These are phyloP conservation scores for Fusarium verrucosum DNA, from an alignment of 2,329 filamentous ascomycete genomes.

Conservation along the genomic window DNA sequence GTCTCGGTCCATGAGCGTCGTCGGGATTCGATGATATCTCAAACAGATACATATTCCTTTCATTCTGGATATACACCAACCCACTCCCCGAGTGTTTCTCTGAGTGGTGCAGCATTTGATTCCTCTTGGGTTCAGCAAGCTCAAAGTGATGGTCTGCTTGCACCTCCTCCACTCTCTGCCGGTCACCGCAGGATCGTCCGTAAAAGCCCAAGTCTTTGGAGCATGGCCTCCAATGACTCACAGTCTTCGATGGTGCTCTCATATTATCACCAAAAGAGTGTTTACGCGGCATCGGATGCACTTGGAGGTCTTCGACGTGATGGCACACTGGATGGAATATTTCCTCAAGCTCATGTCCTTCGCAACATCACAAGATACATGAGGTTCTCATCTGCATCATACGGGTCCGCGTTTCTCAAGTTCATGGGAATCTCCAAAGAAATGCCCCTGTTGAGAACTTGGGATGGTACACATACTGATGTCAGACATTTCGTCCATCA, in stretches of 20 bases:
- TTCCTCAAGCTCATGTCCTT: slow-evolving; percentile 67
- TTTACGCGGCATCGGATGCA: slow-evolving; percentile 59
- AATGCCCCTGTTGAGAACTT: slow-evolving; percentile 53
- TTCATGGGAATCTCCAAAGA: slow-evolving; percentile 69
- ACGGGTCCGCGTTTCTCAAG: slow-evolving; percentile 70
- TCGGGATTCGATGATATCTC: slow-evolving; percentile 64
- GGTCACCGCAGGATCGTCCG: slow-evolving; percentile 42
- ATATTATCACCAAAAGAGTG: slow-evolving; percentile 58
- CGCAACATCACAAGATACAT: slow-evolving; percentile 72
- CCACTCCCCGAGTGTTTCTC: slow-evolving; percentile 53
- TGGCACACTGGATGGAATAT: slow-evolving; percentile 66
- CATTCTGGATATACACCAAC: slow-evolving; percentile 57
- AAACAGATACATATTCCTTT: slow-evolving; percentile 65
- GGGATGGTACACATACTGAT: slow-evolving; percentile 65
- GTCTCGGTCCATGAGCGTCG: slow-evolving; percentile 61
- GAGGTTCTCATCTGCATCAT: slow-evolving; percentile 72
- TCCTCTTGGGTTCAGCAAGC: slow-evolving; percentile 33
- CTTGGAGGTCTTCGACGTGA: slow-evolving; percentile 60
- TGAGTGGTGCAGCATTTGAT: slow-evolving; percentile 41
- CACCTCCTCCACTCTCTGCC: slow-evolving; percentile 36
- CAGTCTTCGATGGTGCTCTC: slow-evolving; percentile 63
- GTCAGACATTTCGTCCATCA: slow-evolving; percentile 71
- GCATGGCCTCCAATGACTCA: slow-evolving; percentile 65
- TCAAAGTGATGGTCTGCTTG: slow-evolving; percentile 23
- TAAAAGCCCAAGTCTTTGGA: slow-evolving; percentile 67